Evolutionary conservation across 2,329 filamentous ascomycete species (phyloP).

Genomic region (Phialophora verrucosa): DNA sequence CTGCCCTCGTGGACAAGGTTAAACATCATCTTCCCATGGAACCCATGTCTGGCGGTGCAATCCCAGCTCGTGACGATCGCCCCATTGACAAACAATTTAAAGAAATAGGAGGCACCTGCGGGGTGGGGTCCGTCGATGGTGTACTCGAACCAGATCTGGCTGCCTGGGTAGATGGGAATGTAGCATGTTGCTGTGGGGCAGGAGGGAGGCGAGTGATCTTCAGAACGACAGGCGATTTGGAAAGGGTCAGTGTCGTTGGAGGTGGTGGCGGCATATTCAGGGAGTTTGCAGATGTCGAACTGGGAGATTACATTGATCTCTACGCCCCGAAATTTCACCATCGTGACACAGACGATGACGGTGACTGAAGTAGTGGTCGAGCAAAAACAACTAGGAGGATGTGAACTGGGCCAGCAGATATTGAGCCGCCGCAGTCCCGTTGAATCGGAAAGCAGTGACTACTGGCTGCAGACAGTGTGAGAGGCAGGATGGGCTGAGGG

Average conservation of each 20-base stretch:
- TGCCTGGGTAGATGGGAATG: constrained; percentile 37
- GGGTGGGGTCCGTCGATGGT: constrained; percentile 40
- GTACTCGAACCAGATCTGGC: constrained; percentile 41
- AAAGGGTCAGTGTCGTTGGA: constrained; percentile 19
- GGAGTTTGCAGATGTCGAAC: constrained; percentile 36
- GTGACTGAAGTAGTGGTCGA: not conserved
- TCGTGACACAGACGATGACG: constrained; percentile 8
- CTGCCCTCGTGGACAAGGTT: constrained; percentile 31
- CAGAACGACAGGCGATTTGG: not conserved
- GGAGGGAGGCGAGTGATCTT: constrained; percentile 1
- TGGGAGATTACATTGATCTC: constrained; percentile 38
- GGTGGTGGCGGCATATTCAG: constrained; percentile 30
- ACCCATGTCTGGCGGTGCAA: constrained; percentile 36
- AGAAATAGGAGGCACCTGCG: constrained; percentile 35
- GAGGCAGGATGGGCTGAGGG: not conserved
- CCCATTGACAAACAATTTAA: constrained; percentile 37
- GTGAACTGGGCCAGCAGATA: not conserved
- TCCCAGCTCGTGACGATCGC: constrained; percentile 35
- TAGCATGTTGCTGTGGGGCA: constrained; percentile 32
- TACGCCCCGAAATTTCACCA: constrained; percentile 39
- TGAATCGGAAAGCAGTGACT: not conserved
- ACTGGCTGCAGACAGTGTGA: not conserved
- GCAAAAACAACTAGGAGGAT: not conserved
- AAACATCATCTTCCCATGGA: constrained; percentile 39
- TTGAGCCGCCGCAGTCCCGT: not conserved